Conservation (phyloP, 163 green algal species). For the Scenedesmus sp. region DNA sequence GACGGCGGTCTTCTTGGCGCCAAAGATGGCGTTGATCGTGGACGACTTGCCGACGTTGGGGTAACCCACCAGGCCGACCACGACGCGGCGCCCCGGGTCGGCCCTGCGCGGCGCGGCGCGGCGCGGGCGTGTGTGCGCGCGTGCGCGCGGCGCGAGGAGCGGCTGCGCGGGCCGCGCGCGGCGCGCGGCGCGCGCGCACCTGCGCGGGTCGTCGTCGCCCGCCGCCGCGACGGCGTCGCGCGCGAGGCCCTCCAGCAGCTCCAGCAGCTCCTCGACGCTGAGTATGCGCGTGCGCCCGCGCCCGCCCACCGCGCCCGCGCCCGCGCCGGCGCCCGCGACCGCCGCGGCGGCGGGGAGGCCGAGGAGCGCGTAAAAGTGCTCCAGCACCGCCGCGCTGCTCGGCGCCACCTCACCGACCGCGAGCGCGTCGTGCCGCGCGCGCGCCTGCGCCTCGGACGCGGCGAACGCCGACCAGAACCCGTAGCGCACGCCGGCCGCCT, state of each 20-base stretch:
- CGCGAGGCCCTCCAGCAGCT: slow-evolving; percentile 67
- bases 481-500: slow-evolving; percentile 70
- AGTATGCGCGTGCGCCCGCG: slow-evolving; percentile 60
- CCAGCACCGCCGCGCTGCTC: slow-evolving; percentile 4
- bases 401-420: slow-evolving; percentile 33
- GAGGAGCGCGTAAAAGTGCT: neutral
- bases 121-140: too few species aligned
- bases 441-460: slow-evolving; percentile 62
- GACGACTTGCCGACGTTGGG: slow-evolving; percentile 99
- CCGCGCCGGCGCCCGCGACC: neutral
- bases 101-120: neutral
- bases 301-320: slow-evolving; percentile 33
- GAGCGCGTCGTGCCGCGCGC: slow-evolving; percentile 43
- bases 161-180: neutral
- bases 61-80: slow-evolving; percentile 98
- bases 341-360: neutral
- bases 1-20: slow-evolving; percentile 96
- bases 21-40: slow-evolving; percentile 98
- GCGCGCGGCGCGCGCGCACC: neutral
- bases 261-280: slow-evolving; percentile 77
- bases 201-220: slow-evolving; percentile 29
- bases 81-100: slow-evolving; percentile 51
- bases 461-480: slow-evolving; percentile 91
- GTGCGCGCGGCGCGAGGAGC: neutral
- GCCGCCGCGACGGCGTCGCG: slow-evolving; percentile 49